Conservation (phyloP, 2,329 filamentous ascomycete species). For the Phaeosphaeria sp. region DNA sequence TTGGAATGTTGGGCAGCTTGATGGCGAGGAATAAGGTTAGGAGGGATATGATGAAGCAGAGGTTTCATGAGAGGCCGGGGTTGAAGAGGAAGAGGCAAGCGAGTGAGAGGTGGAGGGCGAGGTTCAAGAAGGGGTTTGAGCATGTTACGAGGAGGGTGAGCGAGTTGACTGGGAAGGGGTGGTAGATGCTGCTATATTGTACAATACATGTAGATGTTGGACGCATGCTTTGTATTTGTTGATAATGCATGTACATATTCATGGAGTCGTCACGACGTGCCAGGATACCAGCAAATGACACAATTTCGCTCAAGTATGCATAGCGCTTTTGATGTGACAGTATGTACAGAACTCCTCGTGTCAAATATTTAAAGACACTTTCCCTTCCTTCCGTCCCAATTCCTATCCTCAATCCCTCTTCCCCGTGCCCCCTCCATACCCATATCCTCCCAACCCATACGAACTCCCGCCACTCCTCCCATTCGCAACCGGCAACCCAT, state of each 20-base stretch:
- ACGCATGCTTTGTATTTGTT: not conserved
- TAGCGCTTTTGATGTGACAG: not conserved
- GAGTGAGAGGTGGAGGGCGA: slow-evolving; percentile 71
- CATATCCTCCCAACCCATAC: slow-evolving; percentile 52
- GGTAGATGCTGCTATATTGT: slow-evolving; percentile 58
- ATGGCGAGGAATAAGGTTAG: slow-evolving; percentile 65
- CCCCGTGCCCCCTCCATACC: slow-evolving; percentile 50
- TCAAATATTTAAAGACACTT: not conserved
- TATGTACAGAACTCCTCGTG: not conserved
- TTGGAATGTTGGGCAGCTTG: slow-evolving; percentile 51
- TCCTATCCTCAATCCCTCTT: slow-evolving; percentile 53
- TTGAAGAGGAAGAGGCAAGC: slow-evolving; percentile 78
- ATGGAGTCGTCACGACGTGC: not conserved
- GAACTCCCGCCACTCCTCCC: slow-evolving; percentile 45
- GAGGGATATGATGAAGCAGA: slow-evolving; percentile 64
- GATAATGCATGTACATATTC: not conserved
- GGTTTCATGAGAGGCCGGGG: slow-evolving; percentile 77
- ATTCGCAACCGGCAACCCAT: slow-evolving; percentile 42
- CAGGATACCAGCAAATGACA: not conserved
- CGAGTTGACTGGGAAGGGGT: slow-evolving; percentile 78
- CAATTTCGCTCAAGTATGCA: not conserved
- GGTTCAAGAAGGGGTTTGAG: slow-evolving; percentile 74
- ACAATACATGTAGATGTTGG: slow-evolving; percentile 3
- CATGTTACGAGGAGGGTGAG: slow-evolving; percentile 69
- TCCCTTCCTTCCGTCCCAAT: not conserved